Percentiles rank a stretch among this genome's conserved stretches.
These are phyloP conservation scores for Globisporangium emineosum DNA, from an alignment of 352 stramenopile genomes.

Conservation along the genomic window DNA sequence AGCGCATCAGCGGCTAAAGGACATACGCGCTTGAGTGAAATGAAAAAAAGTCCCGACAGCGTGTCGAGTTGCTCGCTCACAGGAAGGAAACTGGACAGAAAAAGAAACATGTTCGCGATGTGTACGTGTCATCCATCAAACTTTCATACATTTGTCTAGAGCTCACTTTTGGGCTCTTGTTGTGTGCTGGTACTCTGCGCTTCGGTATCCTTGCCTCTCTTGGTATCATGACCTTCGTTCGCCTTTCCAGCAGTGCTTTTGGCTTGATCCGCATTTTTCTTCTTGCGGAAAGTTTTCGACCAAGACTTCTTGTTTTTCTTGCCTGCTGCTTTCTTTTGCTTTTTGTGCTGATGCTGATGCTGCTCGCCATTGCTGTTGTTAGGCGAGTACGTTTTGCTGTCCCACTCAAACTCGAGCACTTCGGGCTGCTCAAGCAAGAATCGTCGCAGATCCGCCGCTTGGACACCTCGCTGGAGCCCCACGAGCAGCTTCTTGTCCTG, in stretches of 20 bases:
- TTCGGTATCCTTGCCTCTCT: constrained; percentile 1
- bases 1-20: constrained; percentile 33
- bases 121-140: background rate
- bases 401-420: constrained; percentile 65
- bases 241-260: constrained; percentile 11
- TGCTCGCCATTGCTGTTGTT: background rate
- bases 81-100: background rate
- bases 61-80: background rate
- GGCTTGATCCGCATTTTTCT: constrained; percentile 3
- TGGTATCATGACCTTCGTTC: background rate
- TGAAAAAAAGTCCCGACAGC: background rate
- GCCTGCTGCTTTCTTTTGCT: constrained; percentile 16
- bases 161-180: constrained; percentile 11
- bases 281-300: background rate
- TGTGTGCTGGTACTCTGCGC: constrained; percentile 5
- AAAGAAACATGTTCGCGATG: background rate
- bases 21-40: background rate
- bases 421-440: constrained; percentile 56
- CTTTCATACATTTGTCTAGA: constrained; percentile 11
- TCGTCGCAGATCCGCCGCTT: constrained; percentile 34
- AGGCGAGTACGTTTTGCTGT: constrained; percentile 35
- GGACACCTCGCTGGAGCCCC: constrained; percentile 61
- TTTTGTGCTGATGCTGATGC: background rate
- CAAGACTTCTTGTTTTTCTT: background rate
- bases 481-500: constrained; percentile 50